These are phyloP conservation scores for Tolypocladium cylindrosporum DNA, from an alignment of 2,329 filamentous ascomycete genomes.

Conservation along the genomic window DNA sequence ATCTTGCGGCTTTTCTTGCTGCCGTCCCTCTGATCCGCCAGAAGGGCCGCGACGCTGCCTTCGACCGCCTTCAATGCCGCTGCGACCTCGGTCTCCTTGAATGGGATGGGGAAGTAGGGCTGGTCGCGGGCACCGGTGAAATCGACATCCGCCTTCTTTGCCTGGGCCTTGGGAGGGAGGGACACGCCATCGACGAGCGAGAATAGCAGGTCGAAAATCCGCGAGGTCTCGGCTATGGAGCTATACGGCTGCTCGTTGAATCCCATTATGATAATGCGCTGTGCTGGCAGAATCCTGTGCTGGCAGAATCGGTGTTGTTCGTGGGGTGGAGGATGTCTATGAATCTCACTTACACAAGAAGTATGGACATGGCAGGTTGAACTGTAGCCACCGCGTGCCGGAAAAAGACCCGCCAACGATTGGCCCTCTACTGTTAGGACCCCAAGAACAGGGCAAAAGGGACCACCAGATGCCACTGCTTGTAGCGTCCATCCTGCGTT, in stretches of 20 bases:
- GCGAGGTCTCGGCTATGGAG: conserved; percentile 13
- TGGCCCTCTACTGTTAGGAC: not conserved
- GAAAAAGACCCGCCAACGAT: too few relatives aligned
- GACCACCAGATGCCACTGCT: not conserved
- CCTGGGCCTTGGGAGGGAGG: conserved; percentile 17
- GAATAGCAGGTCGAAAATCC: conserved; percentile 13
- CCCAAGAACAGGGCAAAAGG: too few relatives aligned
- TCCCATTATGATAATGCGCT: not conserved
- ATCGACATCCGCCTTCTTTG: conserved; percentile 13
- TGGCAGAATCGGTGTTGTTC: not conserved
- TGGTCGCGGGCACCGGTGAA: conserved; percentile 24
- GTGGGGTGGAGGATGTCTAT: not conserved
- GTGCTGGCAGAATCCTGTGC: too few relatives aligned
- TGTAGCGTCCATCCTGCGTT: not conserved
- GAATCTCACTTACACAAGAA: not conserved
- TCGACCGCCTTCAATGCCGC: conserved; percentile 35
- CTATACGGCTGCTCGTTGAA: conserved; percentile 8
- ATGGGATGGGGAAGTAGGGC: conserved; percentile 35
- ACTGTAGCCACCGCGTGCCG: too few relatives aligned
- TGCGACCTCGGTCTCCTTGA: conserved; percentile 34
- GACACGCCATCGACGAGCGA: conserved; percentile 16
- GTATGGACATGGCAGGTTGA: not conserved
- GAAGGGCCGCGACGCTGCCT: conserved; percentile 18
- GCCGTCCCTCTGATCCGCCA: conserved; percentile 17
- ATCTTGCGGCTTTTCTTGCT: conserved; percentile 10